Conservation (phyloP, 768 basidiomycete genomes). For the Trametes punicea region DNA sequence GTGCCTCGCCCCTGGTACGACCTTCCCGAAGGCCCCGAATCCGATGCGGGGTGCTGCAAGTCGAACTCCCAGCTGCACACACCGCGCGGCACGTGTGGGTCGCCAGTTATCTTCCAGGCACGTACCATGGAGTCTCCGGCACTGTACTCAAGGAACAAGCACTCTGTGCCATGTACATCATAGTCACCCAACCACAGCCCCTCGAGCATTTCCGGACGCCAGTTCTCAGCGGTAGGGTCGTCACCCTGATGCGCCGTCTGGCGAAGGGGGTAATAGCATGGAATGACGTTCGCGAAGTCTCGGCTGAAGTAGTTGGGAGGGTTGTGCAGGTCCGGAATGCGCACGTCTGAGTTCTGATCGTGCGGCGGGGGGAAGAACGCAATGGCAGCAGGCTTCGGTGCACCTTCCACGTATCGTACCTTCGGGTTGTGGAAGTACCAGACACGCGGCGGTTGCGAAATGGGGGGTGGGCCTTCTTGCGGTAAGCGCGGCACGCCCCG, state of each 20-base stretch:
- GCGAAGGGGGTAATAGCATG: slow-evolving; percentile 23
- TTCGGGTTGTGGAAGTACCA: neutral
- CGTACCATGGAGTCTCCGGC: neutral
- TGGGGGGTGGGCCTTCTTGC: slow-evolving; percentile 1
- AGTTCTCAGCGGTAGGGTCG: slow-evolving; percentile 10
- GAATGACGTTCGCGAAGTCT: neutral
- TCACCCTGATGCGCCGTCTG: neutral
- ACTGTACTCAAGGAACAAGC: slow-evolving; percentile 21
- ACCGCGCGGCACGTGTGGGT: slow-evolving; percentile 25
- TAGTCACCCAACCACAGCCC: slow-evolving; percentile 29
- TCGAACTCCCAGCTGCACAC: slow-evolving; percentile 18
- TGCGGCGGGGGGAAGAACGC: slow-evolving; percentile 10
- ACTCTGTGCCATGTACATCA: slow-evolving; percentile 23
- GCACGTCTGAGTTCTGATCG: neutral
- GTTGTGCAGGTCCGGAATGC: slow-evolving; percentile 12
- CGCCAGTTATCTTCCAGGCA: slow-evolving; percentile 27
- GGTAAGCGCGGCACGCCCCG: slow-evolving; percentile 15
- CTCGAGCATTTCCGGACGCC: slow-evolving; percentile 19
- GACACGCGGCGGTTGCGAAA: neutral
- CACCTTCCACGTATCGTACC: slow-evolving; percentile 1
- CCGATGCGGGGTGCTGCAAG: neutral
- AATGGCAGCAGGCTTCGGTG: slow-evolving; percentile 17
- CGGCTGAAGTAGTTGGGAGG: neutral
- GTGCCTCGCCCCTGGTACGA: slow-evolving; percentile 2
- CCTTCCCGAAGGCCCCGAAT: neutral